These are phyloP conservation scores for Colletotrichum aenigma DNA, from an alignment of 2,329 filamentous ascomycete genomes.

Conservation along the genomic window DNA sequence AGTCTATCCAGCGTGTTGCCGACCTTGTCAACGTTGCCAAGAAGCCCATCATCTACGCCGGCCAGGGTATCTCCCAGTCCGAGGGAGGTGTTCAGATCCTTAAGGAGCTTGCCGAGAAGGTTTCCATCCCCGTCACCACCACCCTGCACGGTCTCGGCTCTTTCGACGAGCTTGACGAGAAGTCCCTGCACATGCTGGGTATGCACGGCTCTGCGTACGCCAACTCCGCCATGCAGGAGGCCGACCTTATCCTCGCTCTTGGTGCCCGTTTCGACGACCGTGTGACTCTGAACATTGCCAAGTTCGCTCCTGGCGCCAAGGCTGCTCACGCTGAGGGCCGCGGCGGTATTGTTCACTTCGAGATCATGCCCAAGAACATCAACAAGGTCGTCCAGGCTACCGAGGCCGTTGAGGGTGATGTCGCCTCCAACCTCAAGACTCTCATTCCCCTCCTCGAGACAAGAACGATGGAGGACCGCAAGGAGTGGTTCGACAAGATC, in stretches of 20 bases:
- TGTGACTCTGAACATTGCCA: constrained; percentile 80
- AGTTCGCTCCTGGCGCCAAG: constrained; percentile 89
- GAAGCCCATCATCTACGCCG: constrained; percentile 94
- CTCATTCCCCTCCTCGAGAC: constrained; percentile 75
- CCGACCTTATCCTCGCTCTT: constrained; percentile 93
- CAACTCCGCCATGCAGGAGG: constrained; percentile 97
- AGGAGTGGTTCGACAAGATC: constrained; percentile 90
- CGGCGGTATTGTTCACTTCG: constrained; percentile 96
- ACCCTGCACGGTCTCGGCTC: constrained; percentile 92
- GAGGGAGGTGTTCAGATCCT: constrained; percentile 81
- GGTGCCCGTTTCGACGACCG: constrained; percentile 96
- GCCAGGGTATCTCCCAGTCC: constrained; percentile 83
- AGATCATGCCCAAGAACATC: constrained; percentile 99
- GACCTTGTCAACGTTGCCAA: constrained; percentile 85
- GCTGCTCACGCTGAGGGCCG: constrained; percentile 82
- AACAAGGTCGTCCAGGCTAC: constrained; percentile 99
- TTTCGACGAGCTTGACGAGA: constrained; percentile 91
- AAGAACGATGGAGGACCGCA: constrained; percentile 67
- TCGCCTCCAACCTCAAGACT: constrained; percentile 75
- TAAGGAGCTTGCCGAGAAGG: constrained; percentile 87
- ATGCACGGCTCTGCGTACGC: constrained; percentile 98
- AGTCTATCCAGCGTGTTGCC: constrained; percentile 78
- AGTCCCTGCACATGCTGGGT: constrained; percentile 96
- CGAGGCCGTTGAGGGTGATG: constrained; percentile 93
- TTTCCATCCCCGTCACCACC: constrained; percentile 91